Conservation (phyloP, 2,329 filamentous ascomycete genomes). For the Escovopsis weberi region DNA sequence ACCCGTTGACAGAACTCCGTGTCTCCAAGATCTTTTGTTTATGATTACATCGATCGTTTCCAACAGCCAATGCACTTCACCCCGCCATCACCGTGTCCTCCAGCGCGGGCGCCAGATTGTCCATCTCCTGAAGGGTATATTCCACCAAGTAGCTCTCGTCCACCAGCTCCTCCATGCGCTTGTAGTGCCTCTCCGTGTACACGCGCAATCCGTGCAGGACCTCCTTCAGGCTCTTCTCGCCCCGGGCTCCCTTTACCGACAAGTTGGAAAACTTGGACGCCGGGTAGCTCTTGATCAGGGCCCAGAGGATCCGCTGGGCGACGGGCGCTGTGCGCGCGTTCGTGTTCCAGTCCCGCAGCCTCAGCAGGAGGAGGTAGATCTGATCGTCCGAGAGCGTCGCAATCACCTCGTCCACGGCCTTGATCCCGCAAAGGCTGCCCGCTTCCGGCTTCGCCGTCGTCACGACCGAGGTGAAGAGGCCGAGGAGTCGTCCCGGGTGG, state of each 20-base stretch:
- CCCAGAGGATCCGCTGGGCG: slow-evolving; percentile 71
- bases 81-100: slow-evolving; percentile 28
- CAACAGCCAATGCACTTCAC: slow-evolving; percentile 5
- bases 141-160: slow-evolving; percentile 92
- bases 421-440: slow-evolving; percentile 48
- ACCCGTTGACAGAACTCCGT: too few species aligned
- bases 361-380: slow-evolving; percentile 65
- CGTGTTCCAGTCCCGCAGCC: slow-evolving; percentile 93
- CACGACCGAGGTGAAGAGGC: slow-evolving; percentile 69
- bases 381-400: slow-evolving; percentile 70
- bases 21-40: not conserved
- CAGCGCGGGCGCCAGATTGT: slow-evolving; percentile 43
- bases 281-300: slow-evolving; percentile 67
- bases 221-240: slow-evolving; percentile 59
- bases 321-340: slow-evolving; percentile 77
- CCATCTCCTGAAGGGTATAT: slow-evolving; percentile 90
- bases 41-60: not conserved
- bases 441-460: slow-evolving; percentile 44
- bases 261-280: slow-evolving; percentile 61
- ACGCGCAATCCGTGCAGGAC: slow-evolving; percentile 74
- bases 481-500: slow-evolving; percentile 75
- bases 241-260: slow-evolving; percentile 41
- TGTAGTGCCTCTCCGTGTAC: slow-evolving; percentile 90
- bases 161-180: slow-evolving; percentile 72
- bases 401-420: slow-evolving; percentile 71